Conservation (phyloP, 805 yeast genomes). For the Cyberlindnera lachancei region DNA sequence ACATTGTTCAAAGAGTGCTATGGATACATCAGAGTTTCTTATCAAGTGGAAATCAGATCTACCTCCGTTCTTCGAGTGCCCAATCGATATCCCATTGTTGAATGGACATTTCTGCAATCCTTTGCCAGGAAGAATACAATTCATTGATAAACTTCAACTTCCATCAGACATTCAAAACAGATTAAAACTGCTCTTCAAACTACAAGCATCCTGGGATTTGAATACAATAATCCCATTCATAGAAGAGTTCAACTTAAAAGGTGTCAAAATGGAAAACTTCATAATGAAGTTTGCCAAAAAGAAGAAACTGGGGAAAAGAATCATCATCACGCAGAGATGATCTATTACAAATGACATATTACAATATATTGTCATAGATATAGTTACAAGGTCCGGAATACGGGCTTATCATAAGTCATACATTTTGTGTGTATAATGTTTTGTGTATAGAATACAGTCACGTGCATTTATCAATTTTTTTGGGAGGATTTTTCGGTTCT, state of each 20-base stretch:
- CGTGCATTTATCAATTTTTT: too few relatives aligned
- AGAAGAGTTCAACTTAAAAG: slow-evolving; percentile 46
- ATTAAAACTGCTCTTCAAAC: slow-evolving; percentile 42
- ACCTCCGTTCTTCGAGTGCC: slow-evolving; percentile 56
- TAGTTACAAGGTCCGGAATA: too few relatives aligned
- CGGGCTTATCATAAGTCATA: too few relatives aligned
- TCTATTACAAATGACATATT: too few relatives aligned
- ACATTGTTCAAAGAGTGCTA: slow-evolving; percentile 24
- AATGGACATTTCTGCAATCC: slow-evolving; percentile 51
- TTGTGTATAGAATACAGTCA: too few relatives aligned
- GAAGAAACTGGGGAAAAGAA: slow-evolving; percentile 36
- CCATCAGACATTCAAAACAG: slow-evolving; percentile 42
- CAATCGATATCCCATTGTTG: slow-evolving; percentile 47
- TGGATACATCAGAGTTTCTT: slow-evolving; percentile 45
- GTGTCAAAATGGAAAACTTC: slow-evolving; percentile 48
- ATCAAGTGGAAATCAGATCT: slow-evolving; percentile 56
- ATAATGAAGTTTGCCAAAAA: slow-evolving; percentile 57
- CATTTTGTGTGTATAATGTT: too few relatives aligned
- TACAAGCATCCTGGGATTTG: slow-evolving; percentile 55
- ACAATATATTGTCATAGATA: too few relatives aligned
- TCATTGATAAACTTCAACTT: slow-evolving; percentile 41
- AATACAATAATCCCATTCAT: slow-evolving; percentile 58
- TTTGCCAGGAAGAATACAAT: slow-evolving; percentile 37
- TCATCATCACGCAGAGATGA: slow-evolving; percentile 24
- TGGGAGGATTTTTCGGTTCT: too few relatives aligned